Evolutionary conservation across 805 yeast genomes (phyloP).

Genomic region (Nakazawaea anatomiae): DNA sequence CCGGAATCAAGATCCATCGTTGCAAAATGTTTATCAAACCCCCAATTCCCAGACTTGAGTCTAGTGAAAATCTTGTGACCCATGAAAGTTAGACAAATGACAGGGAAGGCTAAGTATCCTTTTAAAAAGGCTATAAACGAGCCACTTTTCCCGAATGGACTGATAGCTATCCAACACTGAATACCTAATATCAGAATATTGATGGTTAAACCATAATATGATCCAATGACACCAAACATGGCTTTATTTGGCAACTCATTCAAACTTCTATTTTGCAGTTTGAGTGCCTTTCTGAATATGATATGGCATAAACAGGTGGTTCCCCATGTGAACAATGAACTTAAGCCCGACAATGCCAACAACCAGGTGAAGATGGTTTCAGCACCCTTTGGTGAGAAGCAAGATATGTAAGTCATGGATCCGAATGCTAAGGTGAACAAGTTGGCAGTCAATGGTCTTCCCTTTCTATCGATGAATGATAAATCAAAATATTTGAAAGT

Average conservation of each 20-base stretch:
- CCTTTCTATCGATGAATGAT: constrained; percentile 41
- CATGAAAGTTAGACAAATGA: constrained; percentile 34
- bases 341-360: constrained; percentile 41
- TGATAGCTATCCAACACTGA: constrained; percentile 44
- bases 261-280: constrained; percentile 32
- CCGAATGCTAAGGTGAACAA: constrained; percentile 32
- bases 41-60: constrained; percentile 4
- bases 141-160: constrained; percentile 29
- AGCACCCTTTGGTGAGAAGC: constrained; percentile 30
- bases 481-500: constrained; percentile 20
- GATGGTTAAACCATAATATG: constrained; percentile 30
- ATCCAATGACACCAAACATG: constrained; percentile 37
- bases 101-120: constrained; percentile 40
- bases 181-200: constrained; percentile 31
- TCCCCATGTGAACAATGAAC: constrained; percentile 44
- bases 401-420: constrained; percentile 37
- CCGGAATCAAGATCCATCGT: constrained; percentile 6
- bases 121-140: constrained; percentile 33
- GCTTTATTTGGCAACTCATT: constrained; percentile 37
- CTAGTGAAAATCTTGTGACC: constrained; percentile 32
- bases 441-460: constrained; percentile 44
- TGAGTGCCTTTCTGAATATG: constrained; percentile 40
- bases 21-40: constrained; percentile 2
- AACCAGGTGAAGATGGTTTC: constrained; percentile 39
- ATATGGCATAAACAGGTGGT: constrained; percentile 37